These are phyloP conservation scores for Staphylotrichum longicolle DNA, from an alignment of 495 filamentous ascomycete genomes.

Conservation along the genomic window DNA sequence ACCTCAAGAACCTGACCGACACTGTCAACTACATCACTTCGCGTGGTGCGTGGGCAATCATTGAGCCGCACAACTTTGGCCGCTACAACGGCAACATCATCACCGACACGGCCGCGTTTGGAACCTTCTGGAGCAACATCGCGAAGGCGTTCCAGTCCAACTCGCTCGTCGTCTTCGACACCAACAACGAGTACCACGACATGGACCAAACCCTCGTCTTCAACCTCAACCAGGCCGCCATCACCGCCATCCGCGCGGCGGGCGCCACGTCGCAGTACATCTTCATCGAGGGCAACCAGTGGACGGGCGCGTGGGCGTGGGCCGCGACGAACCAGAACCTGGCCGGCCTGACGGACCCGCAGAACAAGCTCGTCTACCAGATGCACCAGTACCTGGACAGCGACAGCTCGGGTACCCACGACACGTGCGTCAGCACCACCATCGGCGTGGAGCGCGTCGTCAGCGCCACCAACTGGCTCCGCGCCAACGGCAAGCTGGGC, in stretches of 20 bases:
- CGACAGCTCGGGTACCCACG: slow-evolving; percentile 61
- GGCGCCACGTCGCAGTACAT: slow-evolving; percentile 70
- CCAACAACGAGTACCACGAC: slow-evolving; percentile 75
- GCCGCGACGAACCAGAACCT: slow-evolving; percentile 52
- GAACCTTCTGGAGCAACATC: slow-evolving; percentile 62
- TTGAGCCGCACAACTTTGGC: slow-evolving; percentile 74
- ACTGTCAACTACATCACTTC: slow-evolving; percentile 32
- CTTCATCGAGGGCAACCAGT: slow-evolving; percentile 70
- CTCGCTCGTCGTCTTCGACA: slow-evolving; percentile 62
- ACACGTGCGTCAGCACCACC: slow-evolving; percentile 56
- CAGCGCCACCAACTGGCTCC: slow-evolving; percentile 67
- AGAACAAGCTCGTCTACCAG: slow-evolving; percentile 61
- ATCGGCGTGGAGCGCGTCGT: slow-evolving; percentile 64
- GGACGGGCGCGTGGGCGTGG: slow-evolving; percentile 55
- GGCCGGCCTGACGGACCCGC: slow-evolving; percentile 56
- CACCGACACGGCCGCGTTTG: slow-evolving; percentile 57
- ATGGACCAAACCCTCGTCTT: slow-evolving; percentile 68
- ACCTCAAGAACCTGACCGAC: slow-evolving; percentile 47
- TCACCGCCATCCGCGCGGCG: slow-evolving; percentile 65
- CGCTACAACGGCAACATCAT: slow-evolving; percentile 64
- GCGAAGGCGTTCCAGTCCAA: slow-evolving; percentile 60
- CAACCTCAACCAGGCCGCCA: slow-evolving; percentile 71
- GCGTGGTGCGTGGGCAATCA: slow-evolving; percentile 61
- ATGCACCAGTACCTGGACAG: slow-evolving; percentile 63
- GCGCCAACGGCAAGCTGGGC: slow-evolving; percentile 63